phyloP scores from a whole-genome alignment of 768 basidiomycete species.

The Saitozyma sp. region DNA sequence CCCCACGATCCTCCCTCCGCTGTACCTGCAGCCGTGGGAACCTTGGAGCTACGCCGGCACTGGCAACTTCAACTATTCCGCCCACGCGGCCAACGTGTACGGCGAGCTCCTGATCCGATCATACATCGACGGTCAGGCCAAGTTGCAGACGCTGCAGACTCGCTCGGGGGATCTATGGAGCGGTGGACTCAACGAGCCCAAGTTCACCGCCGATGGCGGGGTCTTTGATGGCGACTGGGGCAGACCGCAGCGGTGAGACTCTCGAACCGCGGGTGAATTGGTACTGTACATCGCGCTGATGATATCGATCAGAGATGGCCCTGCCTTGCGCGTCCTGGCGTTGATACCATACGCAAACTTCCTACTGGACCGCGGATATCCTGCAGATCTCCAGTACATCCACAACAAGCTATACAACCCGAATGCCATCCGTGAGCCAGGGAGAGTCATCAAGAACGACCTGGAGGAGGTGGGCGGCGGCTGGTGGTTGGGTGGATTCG shows the following conservation, averaged over 20 bases:
- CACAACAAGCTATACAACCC: conserved; percentile 37
- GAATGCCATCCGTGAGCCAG: conserved; percentile 13
- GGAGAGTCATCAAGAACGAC: conserved; percentile 51
- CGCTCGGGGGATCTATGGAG: conserved; percentile 43
- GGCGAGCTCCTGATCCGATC: conserved; percentile 38
- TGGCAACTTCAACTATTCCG: conserved; percentile 5
- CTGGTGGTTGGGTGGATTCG: conserved; percentile 46
- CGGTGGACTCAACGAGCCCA: conserved; percentile 52
- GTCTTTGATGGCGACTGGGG: conserved; percentile 50
- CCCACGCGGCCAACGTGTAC: not conserved
- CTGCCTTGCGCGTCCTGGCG: conserved; percentile 48
- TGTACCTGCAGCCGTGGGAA: conserved; percentile 22
- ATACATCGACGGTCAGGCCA: conserved; percentile 40
- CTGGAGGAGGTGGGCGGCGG: conserved; percentile 49
- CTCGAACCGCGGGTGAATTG: not conserved
- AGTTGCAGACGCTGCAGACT: conserved; percentile 39
- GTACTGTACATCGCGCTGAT: not conserved
- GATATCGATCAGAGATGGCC: conserved; percentile 42
- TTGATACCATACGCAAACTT: conserved; percentile 48
- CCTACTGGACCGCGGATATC: conserved; percentile 42
- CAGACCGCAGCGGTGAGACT: conserved; percentile 47
- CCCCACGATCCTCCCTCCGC: conserved; percentile 23
- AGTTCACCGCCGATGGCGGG: conserved; percentile 46
- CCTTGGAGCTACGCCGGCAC: not conserved
- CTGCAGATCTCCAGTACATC: conserved; percentile 41